Conservation (phyloP, 495 filamentous ascomycete genomes). For the Aspergillus haitiensis region DNA sequence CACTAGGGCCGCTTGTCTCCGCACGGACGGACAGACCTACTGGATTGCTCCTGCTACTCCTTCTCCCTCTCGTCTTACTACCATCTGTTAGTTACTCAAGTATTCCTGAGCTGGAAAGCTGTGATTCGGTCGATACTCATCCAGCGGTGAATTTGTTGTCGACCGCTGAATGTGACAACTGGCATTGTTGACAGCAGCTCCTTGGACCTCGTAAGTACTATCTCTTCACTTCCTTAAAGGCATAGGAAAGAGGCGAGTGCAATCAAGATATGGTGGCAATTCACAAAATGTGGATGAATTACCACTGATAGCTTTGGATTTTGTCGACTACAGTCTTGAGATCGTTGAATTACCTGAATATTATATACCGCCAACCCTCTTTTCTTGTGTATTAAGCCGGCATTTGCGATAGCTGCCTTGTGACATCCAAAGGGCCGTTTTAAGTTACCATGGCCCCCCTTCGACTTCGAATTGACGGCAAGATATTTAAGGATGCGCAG, state of each 20-base stretch:
- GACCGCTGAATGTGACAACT: not conserved
- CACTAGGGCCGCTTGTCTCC: slow-evolving; percentile 8
- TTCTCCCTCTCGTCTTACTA: not conserved
- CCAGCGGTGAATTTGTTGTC: not conserved
- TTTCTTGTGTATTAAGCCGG: too few relatives aligned
- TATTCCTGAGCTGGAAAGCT: not conserved
- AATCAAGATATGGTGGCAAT: not conserved
- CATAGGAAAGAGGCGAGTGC: not conserved
- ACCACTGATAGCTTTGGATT: not conserved
- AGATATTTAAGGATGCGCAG: slow-evolving; percentile 70
- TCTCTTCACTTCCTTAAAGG: not conserved
- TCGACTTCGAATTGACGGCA: slow-evolving; percentile 75
- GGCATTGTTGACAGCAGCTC: not conserved
- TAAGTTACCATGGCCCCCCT: slow-evolving; percentile 38
- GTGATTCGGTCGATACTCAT: not conserved
- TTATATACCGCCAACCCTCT: too few relatives aligned
- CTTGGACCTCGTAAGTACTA: not conserved
- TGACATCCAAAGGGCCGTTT: not conserved
- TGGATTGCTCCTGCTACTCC: not conserved
- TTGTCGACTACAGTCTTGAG: too few relatives aligned
- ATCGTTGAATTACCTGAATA: too few relatives aligned
- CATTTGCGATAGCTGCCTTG: too few relatives aligned
- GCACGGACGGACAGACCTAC: not conserved
- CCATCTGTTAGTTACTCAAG: not conserved
- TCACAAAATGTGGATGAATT: not conserved